phyloP scores from a whole-genome alignment of 345 rosid species.

The Lepidium didymum region DNA sequence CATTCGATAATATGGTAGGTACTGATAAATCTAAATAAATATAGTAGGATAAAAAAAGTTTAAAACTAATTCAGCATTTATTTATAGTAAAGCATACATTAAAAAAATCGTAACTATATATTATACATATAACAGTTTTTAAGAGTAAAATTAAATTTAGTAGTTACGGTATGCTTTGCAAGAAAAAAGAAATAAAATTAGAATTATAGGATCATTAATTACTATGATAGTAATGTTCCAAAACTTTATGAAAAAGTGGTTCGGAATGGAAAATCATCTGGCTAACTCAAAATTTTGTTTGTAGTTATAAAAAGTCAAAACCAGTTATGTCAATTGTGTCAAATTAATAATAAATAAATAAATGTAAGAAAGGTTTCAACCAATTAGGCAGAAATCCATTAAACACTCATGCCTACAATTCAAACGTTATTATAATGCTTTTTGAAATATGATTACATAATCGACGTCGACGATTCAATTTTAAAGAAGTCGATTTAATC shows the following conservation, averaged over 20 bases:
- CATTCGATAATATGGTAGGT: too few relatives aligned
- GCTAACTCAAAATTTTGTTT: constrained; percentile 29
- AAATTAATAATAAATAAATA: neutral
- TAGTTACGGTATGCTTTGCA: neutral
- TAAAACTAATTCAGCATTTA: neutral
- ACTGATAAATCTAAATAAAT: too few relatives aligned
- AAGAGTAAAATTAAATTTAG: neutral
- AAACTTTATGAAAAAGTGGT: constrained; percentile 19
- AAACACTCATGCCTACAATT: constrained; percentile 1
- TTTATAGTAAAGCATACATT: too few relatives aligned
- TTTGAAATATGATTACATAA: constrained; percentile 18
- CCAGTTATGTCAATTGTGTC: constrained; percentile 14
- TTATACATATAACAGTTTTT: neutral
- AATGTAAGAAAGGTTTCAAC: neutral
- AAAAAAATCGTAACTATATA: neutral
- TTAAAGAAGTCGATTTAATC: constrained; percentile 5
- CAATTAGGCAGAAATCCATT: neutral
- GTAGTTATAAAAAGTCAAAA: constrained; percentile 20
- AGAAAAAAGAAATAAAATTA: neutral
- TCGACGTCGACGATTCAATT: constrained; percentile 10
- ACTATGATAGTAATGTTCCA: neutral
- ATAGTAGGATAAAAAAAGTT: neutral
- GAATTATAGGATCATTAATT: neutral
- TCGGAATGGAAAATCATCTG: constrained; percentile 10
- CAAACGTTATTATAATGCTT: constrained; percentile 18